Evolutionary conservation across 352 stramenopile species (phyloP).

Genomic region (Pythium volutum): DNA sequence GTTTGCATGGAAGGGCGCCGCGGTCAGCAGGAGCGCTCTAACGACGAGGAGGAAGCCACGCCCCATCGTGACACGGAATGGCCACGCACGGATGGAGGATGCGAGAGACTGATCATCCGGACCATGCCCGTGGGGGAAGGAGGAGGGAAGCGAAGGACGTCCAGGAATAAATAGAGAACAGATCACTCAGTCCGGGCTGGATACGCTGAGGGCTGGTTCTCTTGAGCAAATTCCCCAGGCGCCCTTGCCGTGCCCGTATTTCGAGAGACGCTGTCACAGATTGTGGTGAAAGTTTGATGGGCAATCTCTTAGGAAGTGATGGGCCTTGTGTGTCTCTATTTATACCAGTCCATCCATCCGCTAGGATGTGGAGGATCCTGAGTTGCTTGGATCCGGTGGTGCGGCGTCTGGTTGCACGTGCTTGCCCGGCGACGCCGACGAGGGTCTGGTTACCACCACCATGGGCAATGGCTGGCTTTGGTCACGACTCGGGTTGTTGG

Average conservation of each 20-base stretch:
- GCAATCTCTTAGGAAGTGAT: no score
- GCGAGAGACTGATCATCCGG: neutral
- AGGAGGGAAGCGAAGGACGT: neutral
- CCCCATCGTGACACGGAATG: neutral
- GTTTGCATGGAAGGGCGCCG: neutral
- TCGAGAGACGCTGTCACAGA: no score
- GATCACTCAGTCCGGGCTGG: neutral
- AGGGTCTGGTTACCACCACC: neutral
- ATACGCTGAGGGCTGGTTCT: no score
- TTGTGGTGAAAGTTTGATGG: no score
- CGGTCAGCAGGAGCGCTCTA: neutral
- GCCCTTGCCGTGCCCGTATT: no score
- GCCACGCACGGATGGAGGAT: neutral
- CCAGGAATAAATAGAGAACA: slow-evolving; percentile 3
- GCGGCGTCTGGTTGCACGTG: neutral
- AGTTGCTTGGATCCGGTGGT: neutral
- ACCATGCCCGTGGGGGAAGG: neutral
- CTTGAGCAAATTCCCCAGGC: no score
- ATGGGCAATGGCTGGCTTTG: neutral
- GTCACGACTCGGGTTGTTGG: slow-evolving; percentile 6
- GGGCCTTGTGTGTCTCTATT: neutral
- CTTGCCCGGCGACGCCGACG: neutral
- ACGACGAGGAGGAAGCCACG: neutral
- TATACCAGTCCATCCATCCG: neutral
- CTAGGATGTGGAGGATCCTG: neutral